Conservation (phyloP, 768 basidiomycete species). For the Tephrocybe sp. region DNA sequence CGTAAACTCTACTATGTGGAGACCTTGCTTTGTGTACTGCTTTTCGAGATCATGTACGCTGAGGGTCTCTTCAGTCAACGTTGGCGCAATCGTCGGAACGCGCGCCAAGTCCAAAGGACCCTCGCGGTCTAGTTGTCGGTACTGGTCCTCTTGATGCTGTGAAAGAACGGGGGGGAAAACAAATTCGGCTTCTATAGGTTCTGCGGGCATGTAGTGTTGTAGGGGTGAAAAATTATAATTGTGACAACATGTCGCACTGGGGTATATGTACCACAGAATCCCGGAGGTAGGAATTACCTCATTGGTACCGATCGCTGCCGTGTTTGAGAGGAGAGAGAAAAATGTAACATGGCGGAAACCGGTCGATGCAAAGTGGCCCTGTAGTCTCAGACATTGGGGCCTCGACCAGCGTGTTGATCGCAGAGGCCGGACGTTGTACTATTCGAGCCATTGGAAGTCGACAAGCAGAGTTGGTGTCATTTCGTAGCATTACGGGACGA, state of each 20-base stretch:
- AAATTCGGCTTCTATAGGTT: constrained; percentile 13
- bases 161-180: constrained; percentile 11
- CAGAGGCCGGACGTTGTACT: no score
- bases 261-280: background rate
- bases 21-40: constrained; percentile 5
- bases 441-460: no score
- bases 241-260: background rate
- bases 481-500: no score
- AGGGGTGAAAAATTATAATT: background rate
- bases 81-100: background rate
- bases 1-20: constrained; percentile 8
- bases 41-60: constrained; percentile 12
- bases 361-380: no score
- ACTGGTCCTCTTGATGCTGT: constrained; percentile 11
- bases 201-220: constrained; percentile 6
- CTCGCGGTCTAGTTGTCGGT: constrained; percentile 9
- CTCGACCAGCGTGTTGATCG: no score
- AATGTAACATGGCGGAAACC: no score
- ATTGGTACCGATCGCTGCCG: constrained; percentile 7
- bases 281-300: background rate
- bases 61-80: background rate
- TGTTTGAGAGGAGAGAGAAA: no score
- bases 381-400: no score
- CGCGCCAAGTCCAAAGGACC: constrained; percentile 5
- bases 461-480: no score